phyloP scores from a whole-genome alignment of 345 rosid genomes.

The Gossypium turneri region DNA sequence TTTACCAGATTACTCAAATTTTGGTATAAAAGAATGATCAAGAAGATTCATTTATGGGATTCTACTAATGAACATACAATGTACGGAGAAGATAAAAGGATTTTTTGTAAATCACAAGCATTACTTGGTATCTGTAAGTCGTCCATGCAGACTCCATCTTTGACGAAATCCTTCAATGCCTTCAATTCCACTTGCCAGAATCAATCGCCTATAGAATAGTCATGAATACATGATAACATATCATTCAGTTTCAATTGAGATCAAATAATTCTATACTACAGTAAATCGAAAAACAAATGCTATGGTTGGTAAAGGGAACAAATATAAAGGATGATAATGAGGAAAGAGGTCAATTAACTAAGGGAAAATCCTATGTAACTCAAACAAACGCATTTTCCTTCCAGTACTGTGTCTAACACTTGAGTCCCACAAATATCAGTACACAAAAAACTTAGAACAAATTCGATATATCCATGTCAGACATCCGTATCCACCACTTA shows the following conservation, averaged over 20 bases:
- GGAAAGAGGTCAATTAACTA: neutral
- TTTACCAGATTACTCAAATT: neutral
- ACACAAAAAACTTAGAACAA: neutral
- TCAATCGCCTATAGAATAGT: constrained; percentile 50
- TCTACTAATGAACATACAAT: neutral
- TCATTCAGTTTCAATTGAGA: neutral
- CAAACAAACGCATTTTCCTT: neutral
- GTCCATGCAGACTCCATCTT: constrained; percentile 97
- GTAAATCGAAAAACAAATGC: too few species aligned
- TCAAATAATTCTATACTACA: neutral
- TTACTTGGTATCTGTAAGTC: constrained; percentile 78
- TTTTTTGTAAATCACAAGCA: neutral
- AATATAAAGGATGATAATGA: neutral
- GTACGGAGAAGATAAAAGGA: neutral
- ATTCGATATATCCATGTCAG: neutral
- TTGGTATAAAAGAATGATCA: neutral
- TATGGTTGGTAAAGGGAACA: neutral
- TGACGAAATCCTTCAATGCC: constrained; percentile 87
- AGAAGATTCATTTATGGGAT: neutral
- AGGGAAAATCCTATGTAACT: neutral
- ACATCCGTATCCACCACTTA: neutral
- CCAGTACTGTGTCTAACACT: neutral
- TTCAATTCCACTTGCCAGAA: constrained; percentile 88
- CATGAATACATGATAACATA: neutral
- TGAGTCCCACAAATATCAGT: neutral